phyloP scores from a whole-genome alignment of 177 flowering plant genomes.

The Tripterygium wilfordii region DNA sequence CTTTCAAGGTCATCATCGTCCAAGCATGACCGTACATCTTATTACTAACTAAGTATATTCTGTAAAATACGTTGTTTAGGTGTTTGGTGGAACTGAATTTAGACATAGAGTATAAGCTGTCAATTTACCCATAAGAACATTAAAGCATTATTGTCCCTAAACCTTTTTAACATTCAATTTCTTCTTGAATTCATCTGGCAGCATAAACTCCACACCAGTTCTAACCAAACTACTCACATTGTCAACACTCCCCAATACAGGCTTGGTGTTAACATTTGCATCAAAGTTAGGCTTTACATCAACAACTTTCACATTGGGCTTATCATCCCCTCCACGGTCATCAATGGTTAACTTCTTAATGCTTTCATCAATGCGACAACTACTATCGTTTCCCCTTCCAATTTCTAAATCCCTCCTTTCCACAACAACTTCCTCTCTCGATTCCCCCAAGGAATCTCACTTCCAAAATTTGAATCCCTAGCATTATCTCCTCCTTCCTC shows the following conservation, averaged over 20 bases:
- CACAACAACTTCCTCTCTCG: conserved; percentile 19
- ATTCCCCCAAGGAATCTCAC: no score
- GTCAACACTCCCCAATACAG: conserved; percentile 5
- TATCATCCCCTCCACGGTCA: no score
- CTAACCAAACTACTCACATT: conserved; percentile 16
- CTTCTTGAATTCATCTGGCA: conserved; percentile 20
- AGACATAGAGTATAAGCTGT: no score
- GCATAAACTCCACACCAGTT: conserved; percentile 11
- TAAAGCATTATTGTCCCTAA: no score
- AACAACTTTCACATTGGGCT: conserved; percentile 29
- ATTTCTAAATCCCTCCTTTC: conserved; percentile 42
- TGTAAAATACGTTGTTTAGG: no score
- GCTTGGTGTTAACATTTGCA: background rate
- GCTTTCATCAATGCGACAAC: conserved; percentile 13
- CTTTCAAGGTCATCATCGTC: no score
- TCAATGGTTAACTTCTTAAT: background rate
- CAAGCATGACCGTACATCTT: no score
- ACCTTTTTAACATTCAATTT: no score
- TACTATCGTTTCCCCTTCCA: conserved; percentile 12
- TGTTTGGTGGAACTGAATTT: no score
- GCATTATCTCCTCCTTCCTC: conserved; percentile 13
- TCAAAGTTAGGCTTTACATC: conserved; percentile 4
- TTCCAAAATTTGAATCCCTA: conserved; percentile 5
- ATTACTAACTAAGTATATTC: no score
- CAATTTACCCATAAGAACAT: no score